Evolutionary conservation across 345 rosid genomes (phyloP), one percentile per base, ranked within the genome.

Genomic region (Crucihimalaya himalaica): DNA sequence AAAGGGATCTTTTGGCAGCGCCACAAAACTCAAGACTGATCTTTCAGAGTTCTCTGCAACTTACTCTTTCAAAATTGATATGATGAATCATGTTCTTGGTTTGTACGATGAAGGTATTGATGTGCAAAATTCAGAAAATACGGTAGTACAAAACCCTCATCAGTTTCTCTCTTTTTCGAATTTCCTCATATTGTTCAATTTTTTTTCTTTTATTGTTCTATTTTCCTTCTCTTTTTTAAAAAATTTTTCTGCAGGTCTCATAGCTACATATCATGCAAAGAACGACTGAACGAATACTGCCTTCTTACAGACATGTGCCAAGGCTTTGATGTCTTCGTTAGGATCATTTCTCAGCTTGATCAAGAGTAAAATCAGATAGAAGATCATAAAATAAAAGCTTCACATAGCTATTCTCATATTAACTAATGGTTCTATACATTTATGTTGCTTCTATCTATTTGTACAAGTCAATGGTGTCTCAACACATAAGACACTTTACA

Each of bases 271-370:
- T 76, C 97, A 92, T 76, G 99, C 98, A 54, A 84, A 90, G 87
- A 95, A 96, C n/a, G n/a, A n/a, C n/a, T n/a, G n/a, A n/a, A n/a
- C 1, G 98, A 96, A 86, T 90, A 96, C 66, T 92, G 99, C 60
- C 92, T 90, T 71, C 84, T 92, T 42, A 66, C 92, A 3, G 99
- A 90, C 81, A 92, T 95, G 99, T 82, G 93, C 81, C 88, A 92
- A 81, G 99, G 99, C 51, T 92, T 80, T 79, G 75, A 68, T n/a
- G 87, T 92, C 52, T 90, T 95, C 58, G 80, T 72, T 31, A 87
- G 83, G 79, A 80, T 95, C 83, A 92, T 92, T 57, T 60, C 94
- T 46, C 95, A 88, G 51, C 80, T 90, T 68, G 98, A 96, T 79
- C 86, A 86, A 77, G 77, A 66, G 73, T 77, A 58, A 65, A 40